Conservation (phyloP, 768 basidiomycete species). For the Guyanaporus albipodus region DNA sequence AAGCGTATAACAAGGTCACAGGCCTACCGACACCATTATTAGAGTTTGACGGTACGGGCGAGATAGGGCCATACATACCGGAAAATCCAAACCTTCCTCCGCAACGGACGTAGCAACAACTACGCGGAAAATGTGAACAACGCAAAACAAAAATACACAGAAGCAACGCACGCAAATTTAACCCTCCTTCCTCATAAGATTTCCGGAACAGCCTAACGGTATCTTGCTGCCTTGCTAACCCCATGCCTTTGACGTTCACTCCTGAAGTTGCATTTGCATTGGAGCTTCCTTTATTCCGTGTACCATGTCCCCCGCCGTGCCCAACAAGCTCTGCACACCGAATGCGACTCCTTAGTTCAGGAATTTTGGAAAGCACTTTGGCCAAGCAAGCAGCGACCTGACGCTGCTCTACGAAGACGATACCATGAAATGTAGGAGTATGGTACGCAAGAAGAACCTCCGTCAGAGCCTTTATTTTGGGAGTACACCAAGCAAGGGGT, state of each 20-base stretch:
- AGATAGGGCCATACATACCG: constrained; percentile 39
- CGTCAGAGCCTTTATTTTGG: constrained; percentile 63
- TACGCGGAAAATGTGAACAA: constrained; percentile 19
- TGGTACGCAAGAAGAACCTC: constrained; percentile 55
- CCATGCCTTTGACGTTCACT: constrained; percentile 48
- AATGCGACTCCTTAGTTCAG: constrained; percentile 54
- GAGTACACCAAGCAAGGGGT: constrained; percentile 63
- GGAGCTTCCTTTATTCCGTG: constrained; percentile 18
- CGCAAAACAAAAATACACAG: not conserved
- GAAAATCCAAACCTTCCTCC: constrained; percentile 91
- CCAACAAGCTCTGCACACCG: constrained; percentile 68
- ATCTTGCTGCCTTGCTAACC: constrained; percentile 49
- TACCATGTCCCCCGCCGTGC: constrained; percentile 44
- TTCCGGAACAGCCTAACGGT: constrained; percentile 62
- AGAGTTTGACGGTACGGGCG: not conserved
- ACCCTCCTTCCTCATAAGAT: constrained; percentile 57
- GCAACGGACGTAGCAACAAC: constrained; percentile 86
- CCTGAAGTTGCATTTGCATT: constrained; percentile 20
- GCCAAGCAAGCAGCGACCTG: constrained; percentile 73
- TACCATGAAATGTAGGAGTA: constrained; percentile 64
- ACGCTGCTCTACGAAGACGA: constrained; percentile 85
- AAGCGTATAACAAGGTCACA: constrained; percentile 87
- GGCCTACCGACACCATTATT: constrained; percentile 43
- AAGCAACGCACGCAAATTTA: constrained; percentile 60
- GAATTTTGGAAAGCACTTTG: constrained; percentile 56